phyloP scores from a whole-genome alignment of 2,329 filamentous ascomycete genomes.

The Sclerotinia nivalis region DNA sequence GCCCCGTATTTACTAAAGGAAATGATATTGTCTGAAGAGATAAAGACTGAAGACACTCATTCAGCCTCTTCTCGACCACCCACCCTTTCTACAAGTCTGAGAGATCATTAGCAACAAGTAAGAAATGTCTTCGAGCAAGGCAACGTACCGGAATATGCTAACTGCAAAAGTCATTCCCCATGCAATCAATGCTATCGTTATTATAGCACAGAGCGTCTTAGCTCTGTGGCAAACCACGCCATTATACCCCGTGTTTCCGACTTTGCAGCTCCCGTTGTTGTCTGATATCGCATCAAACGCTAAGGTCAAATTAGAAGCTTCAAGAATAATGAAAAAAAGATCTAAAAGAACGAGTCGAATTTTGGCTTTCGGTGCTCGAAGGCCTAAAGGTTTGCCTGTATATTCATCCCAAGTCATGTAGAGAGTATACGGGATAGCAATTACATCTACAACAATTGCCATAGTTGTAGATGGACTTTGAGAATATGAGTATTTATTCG shows the following conservation, averaged over 20 bases:
- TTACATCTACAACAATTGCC: conserved; percentile 83
- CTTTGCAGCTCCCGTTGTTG: conserved; percentile 58
- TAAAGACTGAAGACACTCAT: not conserved
- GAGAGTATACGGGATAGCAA: conserved; percentile 85
- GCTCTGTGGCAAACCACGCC: conserved; percentile 60
- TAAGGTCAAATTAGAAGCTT: conserved; percentile 86
- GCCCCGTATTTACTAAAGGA: conserved; percentile 14
- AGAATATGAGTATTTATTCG: conserved; percentile 45
- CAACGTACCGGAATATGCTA: conserved; percentile 67
- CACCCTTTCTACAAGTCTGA: conserved; percentile 58
- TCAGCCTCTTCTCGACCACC: conserved; percentile 53
- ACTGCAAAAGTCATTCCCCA: conserved; percentile 90
- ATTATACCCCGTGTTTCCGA: conserved; percentile 43
- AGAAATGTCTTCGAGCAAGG: not conserved
- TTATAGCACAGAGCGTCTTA: conserved; percentile 72
- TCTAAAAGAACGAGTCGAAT: conserved; percentile 88
- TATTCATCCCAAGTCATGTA: conserved; percentile 98
- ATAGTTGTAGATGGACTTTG: conserved; percentile 80
- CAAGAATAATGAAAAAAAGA: conserved; percentile 95
- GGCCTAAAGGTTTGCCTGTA: conserved; percentile 85
- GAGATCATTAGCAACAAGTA: conserved; percentile 36
- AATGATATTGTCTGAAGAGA: conserved; percentile 18
- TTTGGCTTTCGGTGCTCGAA: conserved; percentile 82
- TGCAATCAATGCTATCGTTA: conserved; percentile 79
- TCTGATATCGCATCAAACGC: conserved; percentile 81